phyloP scores from a whole-genome alignment of 2,329 filamentous ascomycete genomes.

The Alternaria novae-zelandiae region DNA sequence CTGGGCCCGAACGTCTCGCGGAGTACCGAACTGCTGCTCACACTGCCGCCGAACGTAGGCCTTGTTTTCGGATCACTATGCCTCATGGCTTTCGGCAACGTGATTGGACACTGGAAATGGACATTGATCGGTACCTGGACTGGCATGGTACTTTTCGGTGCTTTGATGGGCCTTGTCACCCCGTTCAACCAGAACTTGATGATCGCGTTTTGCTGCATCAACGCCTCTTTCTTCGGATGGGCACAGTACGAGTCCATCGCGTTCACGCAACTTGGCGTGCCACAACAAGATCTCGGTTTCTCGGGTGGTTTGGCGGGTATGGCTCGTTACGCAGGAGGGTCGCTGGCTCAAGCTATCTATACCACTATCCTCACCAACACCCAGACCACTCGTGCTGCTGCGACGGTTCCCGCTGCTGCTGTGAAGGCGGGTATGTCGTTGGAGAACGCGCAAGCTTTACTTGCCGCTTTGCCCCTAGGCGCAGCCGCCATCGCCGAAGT shows the following conservation, averaged over 20 bases:
- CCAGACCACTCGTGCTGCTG: slow-evolving; percentile 20
- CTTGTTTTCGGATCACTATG: slow-evolving; percentile 53
- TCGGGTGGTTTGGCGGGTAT: slow-evolving; percentile 46
- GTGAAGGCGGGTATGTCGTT: slow-evolving; percentile 26
- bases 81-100: slow-evolving; percentile 52
- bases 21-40: slow-evolving; percentile 48
- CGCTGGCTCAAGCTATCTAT: slow-evolving; percentile 42
- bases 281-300: slow-evolving; percentile 58
- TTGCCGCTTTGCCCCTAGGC: slow-evolving; percentile 32
- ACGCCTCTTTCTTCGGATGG: slow-evolving; percentile 42
- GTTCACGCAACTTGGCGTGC: slow-evolving; percentile 42
- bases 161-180: slow-evolving; percentile 53
- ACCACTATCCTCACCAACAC: slow-evolving; percentile 53
- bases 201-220: slow-evolving; percentile 57
- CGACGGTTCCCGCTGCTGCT: slow-evolving; percentile 27
- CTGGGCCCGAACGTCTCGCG: slow-evolving; percentile 39
- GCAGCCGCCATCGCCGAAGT: slow-evolving; percentile 27
- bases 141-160: slow-evolving; percentile 59
- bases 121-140: slow-evolving; percentile 53
- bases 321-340: slow-evolving; percentile 34
- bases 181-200: slow-evolving; percentile 55
- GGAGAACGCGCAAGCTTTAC: slow-evolving; percentile 26
- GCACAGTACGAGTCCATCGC: slow-evolving; percentile 41
- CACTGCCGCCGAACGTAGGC: slow-evolving; percentile 56
- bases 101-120: slow-evolving; percentile 57